A percentile compares a stretch with the other conserved stretches of the same genome.
These are phyloP conservation scores for Colletotrichum sansevieriae DNA, from an alignment of 2,329 filamentous ascomycete genomes.

Conservation along the genomic window DNA sequence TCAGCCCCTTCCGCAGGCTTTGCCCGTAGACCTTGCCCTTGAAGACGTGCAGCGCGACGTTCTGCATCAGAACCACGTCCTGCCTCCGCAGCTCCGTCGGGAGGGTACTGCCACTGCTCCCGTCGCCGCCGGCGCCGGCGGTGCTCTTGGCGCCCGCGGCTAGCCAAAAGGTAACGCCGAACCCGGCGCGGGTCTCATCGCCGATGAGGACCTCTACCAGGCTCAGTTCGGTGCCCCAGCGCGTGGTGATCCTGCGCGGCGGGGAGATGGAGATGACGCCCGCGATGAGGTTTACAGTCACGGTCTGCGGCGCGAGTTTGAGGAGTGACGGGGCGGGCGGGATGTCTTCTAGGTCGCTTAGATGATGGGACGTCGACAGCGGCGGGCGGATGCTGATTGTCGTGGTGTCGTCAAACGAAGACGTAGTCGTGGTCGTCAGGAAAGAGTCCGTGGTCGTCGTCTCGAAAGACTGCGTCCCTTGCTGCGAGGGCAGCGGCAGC, in stretches of 20 bases:
- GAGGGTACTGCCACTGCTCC: neutral
- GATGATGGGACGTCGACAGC: slow-evolving; percentile 53
- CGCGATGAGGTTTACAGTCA: slow-evolving; percentile 85
- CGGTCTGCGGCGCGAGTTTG: slow-evolving; percentile 81
- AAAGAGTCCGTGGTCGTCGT: slow-evolving; percentile 50
- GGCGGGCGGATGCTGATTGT: slow-evolving; percentile 43
- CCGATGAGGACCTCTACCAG: slow-evolving; percentile 85
- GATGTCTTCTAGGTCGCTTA: slow-evolving; percentile 77
- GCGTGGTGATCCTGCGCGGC: slow-evolving; percentile 76
- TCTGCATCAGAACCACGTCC: slow-evolving; percentile 84
- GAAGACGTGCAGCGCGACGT: slow-evolving; percentile 84
- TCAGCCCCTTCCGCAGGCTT: slow-evolving; percentile 79
- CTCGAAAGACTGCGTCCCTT: slow-evolving; percentile 31
- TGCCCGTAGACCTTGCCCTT: slow-evolving; percentile 85
- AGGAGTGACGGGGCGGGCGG: slow-evolving; percentile 75
- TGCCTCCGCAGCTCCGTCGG: slow-evolving; percentile 67
- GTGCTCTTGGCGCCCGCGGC: slow-evolving; percentile 47
- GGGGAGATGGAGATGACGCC: slow-evolving; percentile 80
- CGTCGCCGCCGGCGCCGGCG: neutral
- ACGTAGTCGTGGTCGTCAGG: slow-evolving; percentile 52
- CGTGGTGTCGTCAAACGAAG: slow-evolving; percentile 47
- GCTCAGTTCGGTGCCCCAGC: slow-evolving; percentile 71
- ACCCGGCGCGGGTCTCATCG: slow-evolving; percentile 86
- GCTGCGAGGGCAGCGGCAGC: slow-evolving; percentile 48
- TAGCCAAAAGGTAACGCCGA: slow-evolving; percentile 89